Conservation (phyloP, 2,329 filamentous ascomycete species). For the Sporothrix pseudoabietina region DNA sequence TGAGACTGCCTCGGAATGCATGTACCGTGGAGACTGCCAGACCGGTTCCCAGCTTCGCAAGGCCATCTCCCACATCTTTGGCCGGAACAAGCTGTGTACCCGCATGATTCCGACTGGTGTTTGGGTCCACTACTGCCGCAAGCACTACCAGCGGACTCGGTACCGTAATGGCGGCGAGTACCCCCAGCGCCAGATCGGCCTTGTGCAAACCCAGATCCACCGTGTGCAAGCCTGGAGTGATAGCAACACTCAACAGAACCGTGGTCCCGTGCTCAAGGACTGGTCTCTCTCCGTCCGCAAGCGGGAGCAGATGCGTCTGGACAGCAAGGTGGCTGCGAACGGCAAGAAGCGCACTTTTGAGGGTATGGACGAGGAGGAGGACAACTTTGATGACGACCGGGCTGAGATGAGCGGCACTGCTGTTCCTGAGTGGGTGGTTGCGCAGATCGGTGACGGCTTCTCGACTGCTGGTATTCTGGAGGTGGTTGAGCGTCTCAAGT, state of each 20-base stretch:
- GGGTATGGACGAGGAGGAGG: constrained; percentile 42
- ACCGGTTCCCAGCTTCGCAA: constrained; percentile 68
- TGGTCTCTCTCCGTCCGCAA: constrained; percentile 67
- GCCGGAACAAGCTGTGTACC: constrained; percentile 78
- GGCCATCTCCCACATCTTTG: constrained; percentile 79
- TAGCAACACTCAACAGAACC: constrained; percentile 46
- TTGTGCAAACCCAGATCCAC: constrained; percentile 64
- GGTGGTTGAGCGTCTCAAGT: constrained; percentile 51
- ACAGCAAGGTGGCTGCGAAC: constrained; percentile 43
- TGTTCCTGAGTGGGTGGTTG: constrained; percentile 54
- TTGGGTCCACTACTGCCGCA: constrained; percentile 78
- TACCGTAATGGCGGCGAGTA: constrained; percentile 68
- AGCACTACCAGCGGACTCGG: constrained; percentile 76
- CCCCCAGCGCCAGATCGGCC: constrained; percentile 62
- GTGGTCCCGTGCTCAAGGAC: constrained; percentile 52
- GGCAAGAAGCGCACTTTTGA: constrained; percentile 41
- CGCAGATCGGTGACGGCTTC: constrained; percentile 51
- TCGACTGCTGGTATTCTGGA: constrained; percentile 51
- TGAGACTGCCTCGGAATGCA: constrained; percentile 45
- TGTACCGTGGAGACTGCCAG: constrained; percentile 60
- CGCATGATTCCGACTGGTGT: constrained; percentile 67
- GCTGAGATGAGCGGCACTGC: constrained; percentile 45
- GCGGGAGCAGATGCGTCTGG: constrained; percentile 62
- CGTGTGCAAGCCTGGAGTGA: constrained; percentile 66
- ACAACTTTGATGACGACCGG: constrained; percentile 37